Percentiles rank a stretch among this genome's conserved stretches.
These are phyloP conservation scores for Tritrichomonas foetus DNA, from an alignment of 208 protist species.

Conservation along the genomic window DNA sequence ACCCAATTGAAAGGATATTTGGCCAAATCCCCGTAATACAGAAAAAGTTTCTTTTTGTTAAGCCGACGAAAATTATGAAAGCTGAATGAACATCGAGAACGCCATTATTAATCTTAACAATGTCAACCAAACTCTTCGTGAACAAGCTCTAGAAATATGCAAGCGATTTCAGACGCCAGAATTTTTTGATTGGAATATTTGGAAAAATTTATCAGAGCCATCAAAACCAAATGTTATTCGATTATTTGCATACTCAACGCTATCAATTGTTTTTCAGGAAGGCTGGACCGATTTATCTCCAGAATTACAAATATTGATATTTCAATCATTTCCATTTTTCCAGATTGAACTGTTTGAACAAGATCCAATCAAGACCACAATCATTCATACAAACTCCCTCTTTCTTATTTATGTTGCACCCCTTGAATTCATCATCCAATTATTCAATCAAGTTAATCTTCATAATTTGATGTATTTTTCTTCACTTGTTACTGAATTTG, in stretches of 20 bases:
- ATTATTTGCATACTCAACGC: not conserved
- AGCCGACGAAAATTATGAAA: too few relatives aligned
- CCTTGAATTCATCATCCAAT: not conserved
- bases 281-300: not conserved
- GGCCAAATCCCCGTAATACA: too few relatives aligned
- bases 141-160: not conserved
- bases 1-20: too few relatives aligned
- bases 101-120: not conserved
- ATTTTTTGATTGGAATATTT: conserved; percentile 5
- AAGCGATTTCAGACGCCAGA: not conserved
- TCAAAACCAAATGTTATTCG: not conserved
- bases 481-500: not conserved
- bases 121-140: not conserved
- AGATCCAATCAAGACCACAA: not conserved
- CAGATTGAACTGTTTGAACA: not conserved
- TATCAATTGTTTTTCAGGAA: not conserved
- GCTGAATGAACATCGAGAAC: too few relatives aligned
- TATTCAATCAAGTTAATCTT: not conserved
- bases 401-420: not conserved
- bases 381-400: not conserved
- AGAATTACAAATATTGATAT: not conserved
- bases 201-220: not conserved
- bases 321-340: not conserved
- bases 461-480: not conserved
- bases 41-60: too few relatives aligned